Percentiles rank a stretch among this genome's conserved stretches.
These are phyloP conservation scores for Tulasnella sp. DNA, from an alignment of 768 basidiomycete species.

Conservation along the genomic window DNA sequence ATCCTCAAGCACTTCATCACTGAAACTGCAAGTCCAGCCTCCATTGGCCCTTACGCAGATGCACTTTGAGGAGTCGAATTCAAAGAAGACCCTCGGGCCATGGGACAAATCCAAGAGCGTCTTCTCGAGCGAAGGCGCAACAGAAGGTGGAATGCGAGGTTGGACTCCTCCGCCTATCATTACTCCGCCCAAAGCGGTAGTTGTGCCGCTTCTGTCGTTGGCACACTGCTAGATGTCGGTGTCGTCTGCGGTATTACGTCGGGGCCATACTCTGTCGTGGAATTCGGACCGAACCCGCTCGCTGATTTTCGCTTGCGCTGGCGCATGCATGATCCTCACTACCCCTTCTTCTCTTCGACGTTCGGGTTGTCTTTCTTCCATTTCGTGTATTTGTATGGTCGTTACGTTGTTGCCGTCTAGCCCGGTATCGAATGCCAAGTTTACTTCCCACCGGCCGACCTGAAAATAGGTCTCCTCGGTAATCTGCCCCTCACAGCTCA, in stretches of 20 bases:
- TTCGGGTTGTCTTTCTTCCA: conserved; percentile 16
- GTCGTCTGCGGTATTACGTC: neutral
- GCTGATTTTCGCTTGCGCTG: neutral
- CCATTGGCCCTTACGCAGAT: neutral
- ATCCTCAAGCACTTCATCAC: conserved; percentile 19
- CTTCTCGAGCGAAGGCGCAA: conserved; percentile 9
- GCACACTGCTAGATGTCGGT: conserved; percentile 8
- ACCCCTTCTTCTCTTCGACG: conserved; percentile 3
- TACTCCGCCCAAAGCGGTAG: conserved; percentile 21
- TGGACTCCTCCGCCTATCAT: conserved; percentile 15
- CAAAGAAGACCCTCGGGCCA: conserved; percentile 5
- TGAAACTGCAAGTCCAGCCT: conserved; percentile 2
- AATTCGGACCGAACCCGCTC: neutral
- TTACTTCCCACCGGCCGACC: neutral
- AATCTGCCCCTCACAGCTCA: neutral
- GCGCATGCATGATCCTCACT: neutral
- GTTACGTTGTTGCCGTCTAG: neutral
- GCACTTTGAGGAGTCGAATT: neutral
- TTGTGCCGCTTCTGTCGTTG: neutral
- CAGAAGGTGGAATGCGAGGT: neutral
- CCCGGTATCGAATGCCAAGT: conserved; percentile 1
- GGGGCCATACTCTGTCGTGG: neutral
- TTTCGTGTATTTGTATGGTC: neutral
- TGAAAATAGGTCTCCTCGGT: neutral
- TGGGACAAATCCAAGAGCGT: conserved; percentile 21